Evolutionary conservation across 1,139 yeast genomes (phyloP), one percentile per base, ranked within the genome.

Genomic region (Scheffersomyces illinoinensis): DNA sequence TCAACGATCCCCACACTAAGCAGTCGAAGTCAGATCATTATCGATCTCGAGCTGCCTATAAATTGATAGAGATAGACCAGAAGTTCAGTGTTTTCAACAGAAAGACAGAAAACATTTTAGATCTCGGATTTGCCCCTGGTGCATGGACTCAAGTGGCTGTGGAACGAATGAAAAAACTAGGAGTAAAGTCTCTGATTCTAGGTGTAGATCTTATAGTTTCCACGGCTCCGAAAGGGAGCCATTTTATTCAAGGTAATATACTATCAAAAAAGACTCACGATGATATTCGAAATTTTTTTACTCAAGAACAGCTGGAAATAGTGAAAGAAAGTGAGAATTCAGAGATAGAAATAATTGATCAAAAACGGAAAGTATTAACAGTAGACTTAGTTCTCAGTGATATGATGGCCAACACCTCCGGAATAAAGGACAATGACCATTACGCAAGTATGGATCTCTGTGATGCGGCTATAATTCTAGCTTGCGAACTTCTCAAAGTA

Each of bases 41-140:
- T 65, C 82, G 88, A 65, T 92, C 98, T 1, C 76, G 99, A 55
- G 99, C 99, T 0, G 98, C 98, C 0, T 93, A 85, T 76, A 95
- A 95, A 70, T 77, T 95, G 52, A 71, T 87, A 21, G 92, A 89
- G 69, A 79, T 95, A 47, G 87, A 93, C 70, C 79, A 86, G 43
- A 86, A 84, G 68, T 89, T 81, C 72, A 75, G 78, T 39, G 62
- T 95, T 2, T 87, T 95, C 71, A 76, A 76, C 58, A 79, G 83
- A 7, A 60, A 61, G 7, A 62, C 76, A 2, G 79, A 76, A 65
- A 86, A 89, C 57, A 89, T 95, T 0, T 86, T 95, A 4, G 99
- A 95, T 74, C 78, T 95, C 56, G 84, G 84, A 6, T 79, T 76
- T 69, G 82, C 84, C 1, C 85, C 85, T 2, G 85, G 85, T 0